Percentiles rank a stretch among this genome's conserved stretches.
These are phyloP conservation scores for Populus deltoides DNA, from an alignment of 345 rosid species.

Conservation along the genomic window DNA sequence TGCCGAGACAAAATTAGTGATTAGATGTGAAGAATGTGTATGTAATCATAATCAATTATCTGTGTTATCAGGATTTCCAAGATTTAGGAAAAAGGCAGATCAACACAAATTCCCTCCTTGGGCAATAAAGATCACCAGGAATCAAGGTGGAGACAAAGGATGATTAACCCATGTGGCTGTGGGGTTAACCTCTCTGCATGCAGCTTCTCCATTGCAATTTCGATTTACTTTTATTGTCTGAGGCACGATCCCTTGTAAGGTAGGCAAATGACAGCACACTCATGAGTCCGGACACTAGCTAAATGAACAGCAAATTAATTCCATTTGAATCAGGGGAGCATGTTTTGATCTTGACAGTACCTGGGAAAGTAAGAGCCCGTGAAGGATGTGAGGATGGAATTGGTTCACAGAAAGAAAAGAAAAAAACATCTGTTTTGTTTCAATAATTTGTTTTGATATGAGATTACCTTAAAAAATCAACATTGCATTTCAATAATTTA, in stretches of 20 bases:
- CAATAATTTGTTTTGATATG: too few species aligned
- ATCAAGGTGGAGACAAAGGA: constrained; percentile 6
- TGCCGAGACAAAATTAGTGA: constrained; percentile 1
- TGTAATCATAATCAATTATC: constrained; percentile 8
- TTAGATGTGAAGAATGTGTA: constrained; percentile 11
- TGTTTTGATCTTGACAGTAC: too few species aligned
- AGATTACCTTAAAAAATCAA: too few species aligned
- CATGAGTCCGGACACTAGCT: neutral
- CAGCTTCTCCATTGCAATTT: neutral
- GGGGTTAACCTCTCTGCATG: constrained; percentile 18
- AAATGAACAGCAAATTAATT: neutral
- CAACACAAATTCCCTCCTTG: neutral
- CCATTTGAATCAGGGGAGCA: too few species aligned
- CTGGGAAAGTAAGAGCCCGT: too few species aligned
- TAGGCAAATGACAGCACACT: neutral
- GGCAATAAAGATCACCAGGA: constrained; percentile 2
- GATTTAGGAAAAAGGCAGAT: neutral
- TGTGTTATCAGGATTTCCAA: neutral
- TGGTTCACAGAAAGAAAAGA: too few species aligned
- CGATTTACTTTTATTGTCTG: neutral
- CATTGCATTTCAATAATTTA: too few species aligned
- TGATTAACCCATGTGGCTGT: constrained; percentile 30
- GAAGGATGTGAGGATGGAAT: too few species aligned
- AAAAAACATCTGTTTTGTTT: too few species aligned
- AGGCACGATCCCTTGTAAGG: neutral